phyloP scores from a whole-genome alignment of 495 filamentous ascomycete species.

The Penicillium argentinense region DNA sequence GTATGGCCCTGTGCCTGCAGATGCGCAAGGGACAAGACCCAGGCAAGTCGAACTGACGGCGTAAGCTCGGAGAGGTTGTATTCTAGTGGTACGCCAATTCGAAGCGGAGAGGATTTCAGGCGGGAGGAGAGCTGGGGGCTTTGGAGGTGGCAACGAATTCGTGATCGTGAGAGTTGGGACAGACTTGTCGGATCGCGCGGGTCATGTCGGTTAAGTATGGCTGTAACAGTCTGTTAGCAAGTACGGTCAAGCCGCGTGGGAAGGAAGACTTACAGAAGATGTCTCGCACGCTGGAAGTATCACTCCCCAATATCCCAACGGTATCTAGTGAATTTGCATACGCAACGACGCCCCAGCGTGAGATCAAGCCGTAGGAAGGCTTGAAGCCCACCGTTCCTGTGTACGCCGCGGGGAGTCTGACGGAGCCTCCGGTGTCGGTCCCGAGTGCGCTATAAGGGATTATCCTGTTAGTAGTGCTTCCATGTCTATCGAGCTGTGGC shows the following conservation, averaged over 20 bases:
- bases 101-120: constrained; percentile 32
- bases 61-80: constrained; percentile 87
- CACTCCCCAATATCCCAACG: constrained; percentile 72
- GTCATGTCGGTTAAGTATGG: constrained; percentile 61
- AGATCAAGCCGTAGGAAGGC: constrained; percentile 82
- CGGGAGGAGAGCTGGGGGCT: constrained; percentile 26
- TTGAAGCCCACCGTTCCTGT: constrained; percentile 89
- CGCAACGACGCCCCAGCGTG: constrained; percentile 85
- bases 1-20: constrained; percentile 65
- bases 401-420: constrained; percentile 89
- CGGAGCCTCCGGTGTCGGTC: constrained; percentile 93
- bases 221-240: constrained; percentile 21
- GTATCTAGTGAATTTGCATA: constrained; percentile 97
- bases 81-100: constrained; percentile 78
- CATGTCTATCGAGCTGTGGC: neutral
- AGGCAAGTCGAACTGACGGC: constrained; percentile 63
- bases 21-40: constrained; percentile 57
- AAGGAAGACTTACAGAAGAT: constrained; percentile 53
- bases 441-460: constrained; percentile 63
- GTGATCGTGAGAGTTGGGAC: constrained; percentile 46
- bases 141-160: constrained; percentile 33
- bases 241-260: neutral
- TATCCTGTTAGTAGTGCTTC: neutral
- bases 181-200: constrained; percentile 76
- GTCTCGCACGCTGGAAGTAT: constrained; percentile 45